Evolutionary conservation across 495 filamentous ascomycete genomes (phyloP).

Genomic region (Chaetomidium leptoderma): DNA sequence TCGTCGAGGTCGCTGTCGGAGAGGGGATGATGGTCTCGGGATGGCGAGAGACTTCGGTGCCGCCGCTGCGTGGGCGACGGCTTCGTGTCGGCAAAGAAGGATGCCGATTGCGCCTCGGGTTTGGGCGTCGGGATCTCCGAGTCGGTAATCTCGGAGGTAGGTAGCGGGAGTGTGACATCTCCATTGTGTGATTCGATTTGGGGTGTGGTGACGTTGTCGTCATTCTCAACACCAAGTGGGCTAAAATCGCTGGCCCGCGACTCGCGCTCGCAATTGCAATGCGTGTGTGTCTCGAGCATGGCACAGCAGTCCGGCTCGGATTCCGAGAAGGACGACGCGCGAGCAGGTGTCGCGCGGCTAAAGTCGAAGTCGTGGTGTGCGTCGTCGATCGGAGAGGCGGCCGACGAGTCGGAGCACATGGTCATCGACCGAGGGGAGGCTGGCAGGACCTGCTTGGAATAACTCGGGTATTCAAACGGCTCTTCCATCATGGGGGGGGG

Average conservation of each 20-base stretch:
- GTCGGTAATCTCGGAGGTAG: constrained; percentile 22
- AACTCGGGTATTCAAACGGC: constrained; percentile 34
- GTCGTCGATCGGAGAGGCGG: constrained; percentile 28
- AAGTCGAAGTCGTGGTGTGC: constrained; percentile 24
- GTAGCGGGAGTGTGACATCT: neutral
- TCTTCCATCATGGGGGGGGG: constrained; percentile 40
- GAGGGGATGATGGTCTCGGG: constrained; percentile 28
- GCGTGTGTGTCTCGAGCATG: neutral
- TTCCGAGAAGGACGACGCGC: constrained; percentile 45
- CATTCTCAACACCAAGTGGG: constrained; percentile 22
- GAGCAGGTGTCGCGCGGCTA: constrained; percentile 34
- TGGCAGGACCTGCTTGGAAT: constrained; percentile 32
- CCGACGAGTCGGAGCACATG: constrained; percentile 44
- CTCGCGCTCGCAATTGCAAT: neutral
- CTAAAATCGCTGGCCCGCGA: too few relatives aligned
- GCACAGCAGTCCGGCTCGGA: constrained; percentile 39
- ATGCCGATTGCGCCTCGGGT: constrained; percentile 27
- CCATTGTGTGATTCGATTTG: neutral
- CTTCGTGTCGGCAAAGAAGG: constrained; percentile 31
- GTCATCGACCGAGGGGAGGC: constrained; percentile 48
- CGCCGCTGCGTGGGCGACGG: constrained; percentile 26
- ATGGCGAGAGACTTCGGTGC: constrained; percentile 32
- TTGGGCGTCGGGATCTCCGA: constrained; percentile 41
- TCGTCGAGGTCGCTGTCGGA: constrained; percentile 22
- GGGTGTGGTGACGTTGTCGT: constrained; percentile 14